Evolutionary conservation across 495 filamentous ascomycete species (phyloP), one percentile per base, ranked within the genome.

Genomic region (Aspergillus nidulans): DNA sequence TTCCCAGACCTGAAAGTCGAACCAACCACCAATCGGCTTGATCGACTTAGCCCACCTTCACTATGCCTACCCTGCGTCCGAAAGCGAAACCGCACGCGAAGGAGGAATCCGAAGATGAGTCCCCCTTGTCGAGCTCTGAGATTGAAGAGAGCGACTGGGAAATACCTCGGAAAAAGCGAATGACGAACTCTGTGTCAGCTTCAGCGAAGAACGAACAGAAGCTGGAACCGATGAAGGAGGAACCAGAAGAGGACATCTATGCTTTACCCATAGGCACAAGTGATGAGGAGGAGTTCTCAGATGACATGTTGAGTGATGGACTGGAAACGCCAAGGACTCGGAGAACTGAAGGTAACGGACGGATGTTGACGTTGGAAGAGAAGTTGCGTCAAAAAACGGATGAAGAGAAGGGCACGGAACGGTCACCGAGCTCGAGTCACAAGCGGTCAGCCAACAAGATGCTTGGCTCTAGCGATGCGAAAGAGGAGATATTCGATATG

Each of bases 261-360:
- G 68, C 64, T 30, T 60, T 66, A 18, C 71, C 71, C 1, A n/a
- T 65, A 13, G 70, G 66, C 51, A 32, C 44, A 1, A 63, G 40
- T 48, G 67, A 66, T 10, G 66, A 68, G 8, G 69, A 72, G 26
- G 42, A 6, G 2, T 34, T 50, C 7, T 47, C 19, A 26, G 49
- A 58, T 18, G 45, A 30, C 36, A 42, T 39, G 9, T 16, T 47
- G 36, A 25, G 57, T 24, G 47, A 61, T 18, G 55, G 40, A 16
- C 43, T 52, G 6, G 53, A 47, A 3, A 18, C 36, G 12, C 36
- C 36, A 1, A 16, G 12, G n/a, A 39, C 13, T 39, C 36, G 36
- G 36, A 12, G 6, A 9, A 62, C 61, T 6, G 54, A 47, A 39
- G 38, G 47, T 19, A 12, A 19, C 10, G 48, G 50, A 51, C 20